Evolutionary conservation across 768 basidiomycete species (phyloP).

Genomic region (Russula dissimulans): DNA sequence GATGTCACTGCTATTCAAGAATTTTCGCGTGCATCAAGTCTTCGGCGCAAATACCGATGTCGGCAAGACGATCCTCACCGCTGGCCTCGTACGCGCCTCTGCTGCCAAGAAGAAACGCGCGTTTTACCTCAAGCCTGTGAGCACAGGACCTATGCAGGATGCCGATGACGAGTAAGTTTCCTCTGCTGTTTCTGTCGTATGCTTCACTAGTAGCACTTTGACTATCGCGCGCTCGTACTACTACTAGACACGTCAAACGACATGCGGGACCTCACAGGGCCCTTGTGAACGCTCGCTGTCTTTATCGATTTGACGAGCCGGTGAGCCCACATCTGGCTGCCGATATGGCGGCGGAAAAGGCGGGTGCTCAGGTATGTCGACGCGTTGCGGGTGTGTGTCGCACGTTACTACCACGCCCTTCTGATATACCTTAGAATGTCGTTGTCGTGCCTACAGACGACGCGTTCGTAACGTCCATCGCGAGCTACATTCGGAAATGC

Average conservation of each 20-base stretch:
- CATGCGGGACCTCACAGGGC: conserved; percentile 35
- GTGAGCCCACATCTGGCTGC: conserved; percentile 92
- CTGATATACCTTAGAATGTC: no score
- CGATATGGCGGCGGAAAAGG: conserved; percentile 33
- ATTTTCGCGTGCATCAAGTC: conserved; percentile 80
- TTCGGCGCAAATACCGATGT: conserved; percentile 97
- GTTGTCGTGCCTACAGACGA: conserved; percentile 47
- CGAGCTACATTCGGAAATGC: conserved; percentile 49
- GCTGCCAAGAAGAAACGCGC: conserved; percentile 42
- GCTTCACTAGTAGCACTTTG: no score
- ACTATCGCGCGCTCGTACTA: no score
- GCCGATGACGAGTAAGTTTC: conserved; percentile 69
- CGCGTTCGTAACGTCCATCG: conserved; percentile 55
- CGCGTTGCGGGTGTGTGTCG: no score
- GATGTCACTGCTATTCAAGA: conserved; percentile 80
- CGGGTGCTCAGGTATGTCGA: conserved; percentile 25
- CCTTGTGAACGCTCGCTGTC: conserved; percentile 52
- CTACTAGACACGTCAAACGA: conserved; percentile 54
- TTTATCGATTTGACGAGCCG: conserved; percentile 80
- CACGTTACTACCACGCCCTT: not conserved
- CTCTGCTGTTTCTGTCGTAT: no score
- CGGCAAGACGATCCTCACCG: conserved; percentile 86
- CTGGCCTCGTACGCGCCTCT: conserved; percentile 77
- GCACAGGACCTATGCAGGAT: conserved; percentile 70
- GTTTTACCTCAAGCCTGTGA: conserved; percentile 83